phyloP scores from a whole-genome alignment of 163 green algal genomes.

The Volvox carteri region DNA sequence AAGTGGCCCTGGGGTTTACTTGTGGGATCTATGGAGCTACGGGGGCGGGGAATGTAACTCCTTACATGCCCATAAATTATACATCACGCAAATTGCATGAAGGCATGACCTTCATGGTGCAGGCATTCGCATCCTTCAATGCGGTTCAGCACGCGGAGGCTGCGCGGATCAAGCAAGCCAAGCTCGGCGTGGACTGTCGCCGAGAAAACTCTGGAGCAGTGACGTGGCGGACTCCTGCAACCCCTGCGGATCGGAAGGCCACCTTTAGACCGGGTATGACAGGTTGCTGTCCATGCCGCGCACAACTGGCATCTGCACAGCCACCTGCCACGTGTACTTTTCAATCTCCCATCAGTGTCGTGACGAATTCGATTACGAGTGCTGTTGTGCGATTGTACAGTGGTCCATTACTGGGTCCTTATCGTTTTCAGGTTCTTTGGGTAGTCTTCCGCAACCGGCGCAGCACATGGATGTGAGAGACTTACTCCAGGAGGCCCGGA shows the following conservation, averaged over 20 bases:
- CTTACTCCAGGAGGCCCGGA: slow-evolving; percentile 16
- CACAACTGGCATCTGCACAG: no score
- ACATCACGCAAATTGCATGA: no score
- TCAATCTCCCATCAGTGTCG: no score
- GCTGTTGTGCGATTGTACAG: no score
- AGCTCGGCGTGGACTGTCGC: neutral
- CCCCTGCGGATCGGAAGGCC: slow-evolving; percentile 4
- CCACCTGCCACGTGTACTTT: no score
- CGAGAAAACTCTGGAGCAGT: neutral
- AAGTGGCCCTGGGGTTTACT: neutral
- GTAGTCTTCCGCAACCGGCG: slow-evolving; percentile 14
- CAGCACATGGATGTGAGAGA: slow-evolving; percentile 9
- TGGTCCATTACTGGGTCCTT: no score
- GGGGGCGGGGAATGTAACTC: no score
- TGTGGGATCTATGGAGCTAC: neutral
- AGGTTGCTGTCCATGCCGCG: no score
- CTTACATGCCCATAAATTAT: no score
- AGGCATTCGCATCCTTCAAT: slow-evolving; percentile 27
- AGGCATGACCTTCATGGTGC: neutral
- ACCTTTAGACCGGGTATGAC: neutral
- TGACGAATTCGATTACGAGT: no score
- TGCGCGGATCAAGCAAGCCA: slow-evolving; percentile 29
- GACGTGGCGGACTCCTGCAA: slow-evolving; percentile 20
- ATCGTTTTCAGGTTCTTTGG: slow-evolving; percentile 16
- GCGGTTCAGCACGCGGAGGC: slow-evolving; percentile 28